phyloP scores from a whole-genome alignment of 2,329 filamentous ascomycete genomes.

The Alternaria hordeiaustralica region DNA sequence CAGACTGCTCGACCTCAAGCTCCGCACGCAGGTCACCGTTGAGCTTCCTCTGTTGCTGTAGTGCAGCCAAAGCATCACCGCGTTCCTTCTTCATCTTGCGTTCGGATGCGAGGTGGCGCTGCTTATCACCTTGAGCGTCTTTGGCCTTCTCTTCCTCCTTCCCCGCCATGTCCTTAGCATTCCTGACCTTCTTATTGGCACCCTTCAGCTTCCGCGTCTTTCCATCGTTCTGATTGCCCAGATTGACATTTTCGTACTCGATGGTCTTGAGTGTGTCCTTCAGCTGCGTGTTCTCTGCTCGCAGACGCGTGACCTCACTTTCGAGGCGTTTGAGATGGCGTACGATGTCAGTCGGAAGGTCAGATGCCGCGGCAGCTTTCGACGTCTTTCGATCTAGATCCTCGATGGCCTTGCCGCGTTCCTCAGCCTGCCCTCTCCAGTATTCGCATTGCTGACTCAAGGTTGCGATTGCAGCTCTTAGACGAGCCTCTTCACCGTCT shows the following conservation, averaged over 20 bases:
- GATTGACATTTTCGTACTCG: constrained; percentile 11
- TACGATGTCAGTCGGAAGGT: constrained; percentile 7
- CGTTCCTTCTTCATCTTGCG: constrained; percentile 23
- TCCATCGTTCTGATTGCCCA: constrained; percentile 13
- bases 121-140: constrained; percentile 17
- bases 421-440: constrained; percentile 6
- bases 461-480: background rate
- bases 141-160: constrained; percentile 28
- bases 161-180: constrained; percentile 20
- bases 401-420: background rate
- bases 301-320: constrained; percentile 13
- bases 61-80: constrained; percentile 19
- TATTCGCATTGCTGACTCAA: constrained; percentile 9
- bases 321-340: constrained; percentile 18
- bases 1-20: constrained; percentile 19
- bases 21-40: constrained; percentile 17
- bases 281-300: constrained; percentile 12
- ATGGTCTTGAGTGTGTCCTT: constrained; percentile 11
- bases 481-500: background rate
- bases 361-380: background rate
- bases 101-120: constrained; percentile 16
- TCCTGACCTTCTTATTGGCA: constrained; percentile 23
- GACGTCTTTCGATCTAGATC: constrained; percentile 5
- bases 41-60: constrained; percentile 14
- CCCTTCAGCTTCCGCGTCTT: constrained; percentile 23